These are phyloP conservation scores for Mortierella sp. DNA, from an alignment of 371 early-diverging fungal genomes.

Conservation along the genomic window DNA sequence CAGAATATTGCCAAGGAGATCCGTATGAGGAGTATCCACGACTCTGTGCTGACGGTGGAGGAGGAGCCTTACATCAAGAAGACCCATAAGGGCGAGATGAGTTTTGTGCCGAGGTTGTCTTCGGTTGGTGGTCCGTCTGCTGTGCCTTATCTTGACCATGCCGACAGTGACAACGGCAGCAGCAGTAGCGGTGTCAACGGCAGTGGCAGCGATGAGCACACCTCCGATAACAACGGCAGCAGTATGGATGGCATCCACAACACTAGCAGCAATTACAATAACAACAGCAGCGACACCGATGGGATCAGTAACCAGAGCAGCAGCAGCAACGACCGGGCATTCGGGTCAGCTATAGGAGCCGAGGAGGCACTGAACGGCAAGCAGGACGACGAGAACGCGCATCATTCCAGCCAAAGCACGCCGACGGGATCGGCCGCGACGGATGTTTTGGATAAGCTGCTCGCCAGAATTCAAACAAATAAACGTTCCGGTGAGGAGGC, in stretches of 20 bases:
- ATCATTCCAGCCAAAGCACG: slow-evolving; percentile 32
- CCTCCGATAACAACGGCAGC: neutral
- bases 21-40: slow-evolving; percentile 71
- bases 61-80: slow-evolving; percentile 74
- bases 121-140: slow-evolving; percentile 3
- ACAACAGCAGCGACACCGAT: neutral
- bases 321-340: neutral
- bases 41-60: slow-evolving; percentile 70
- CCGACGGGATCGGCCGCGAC: slow-evolving; percentile 45
- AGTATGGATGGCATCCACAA: too few relatives aligned
- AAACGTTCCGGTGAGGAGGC: slow-evolving; percentile 57
- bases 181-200: neutral
- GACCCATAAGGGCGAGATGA: slow-evolving; percentile 82
- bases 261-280: neutral
- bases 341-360: slow-evolving; percentile 6
- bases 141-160: neutral
- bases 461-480: slow-evolving; percentile 58
- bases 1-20: slow-evolving; percentile 72
- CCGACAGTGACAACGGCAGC: neutral
- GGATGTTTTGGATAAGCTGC: slow-evolving; percentile 49
- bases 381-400: slow-evolving; percentile 20
- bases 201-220: neutral
- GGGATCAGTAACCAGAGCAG: neutral
- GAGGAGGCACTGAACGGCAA: slow-evolving; percentile 7
- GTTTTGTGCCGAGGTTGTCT: slow-evolving; percentile 56